Evolutionary conservation across 1,284 basidiomycete genomes (phyloP).

Genomic region (Clitocybe nebularis): DNA sequence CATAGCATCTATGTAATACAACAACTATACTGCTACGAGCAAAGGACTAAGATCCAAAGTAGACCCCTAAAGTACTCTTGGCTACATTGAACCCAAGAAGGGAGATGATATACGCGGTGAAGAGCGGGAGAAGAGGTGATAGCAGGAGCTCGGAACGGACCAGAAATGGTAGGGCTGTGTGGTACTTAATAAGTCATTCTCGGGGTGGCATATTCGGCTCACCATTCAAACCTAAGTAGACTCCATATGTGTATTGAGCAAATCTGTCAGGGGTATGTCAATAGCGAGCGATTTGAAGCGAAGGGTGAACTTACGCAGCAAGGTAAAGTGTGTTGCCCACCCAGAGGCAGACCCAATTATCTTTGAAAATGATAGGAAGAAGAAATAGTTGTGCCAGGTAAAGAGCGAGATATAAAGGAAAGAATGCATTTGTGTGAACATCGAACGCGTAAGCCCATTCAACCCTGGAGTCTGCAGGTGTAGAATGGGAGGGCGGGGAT

Average conservation of each 20-base stretch:
- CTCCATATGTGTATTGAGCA: conserved; percentile 86
- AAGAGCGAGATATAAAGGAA: conserved; percentile 85
- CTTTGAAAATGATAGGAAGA: conserved; percentile 74
- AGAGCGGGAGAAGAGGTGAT: conserved; percentile 80
- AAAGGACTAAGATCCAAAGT: conserved; percentile 75
- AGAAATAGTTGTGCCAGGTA: conserved; percentile 85
- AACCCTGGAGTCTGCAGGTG: conserved; percentile 67
- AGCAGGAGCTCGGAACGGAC: conserved; percentile 84
- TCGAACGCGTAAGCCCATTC: conserved; percentile 95
- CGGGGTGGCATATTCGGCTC: conserved; percentile 4
- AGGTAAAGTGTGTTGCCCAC: conserved; percentile 93
- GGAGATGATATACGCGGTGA: conserved; percentile 81
- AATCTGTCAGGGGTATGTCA: conserved; percentile 42
- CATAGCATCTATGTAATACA: conserved; percentile 4
- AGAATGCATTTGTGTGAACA: conserved; percentile 93
- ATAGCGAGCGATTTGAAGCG: neutral
- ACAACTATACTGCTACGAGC: neutral
- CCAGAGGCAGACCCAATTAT: conserved; percentile 89
- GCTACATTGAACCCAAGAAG: conserved; percentile 89
- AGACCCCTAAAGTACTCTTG: conserved; percentile 68
- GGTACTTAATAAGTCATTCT: conserved; percentile 10
- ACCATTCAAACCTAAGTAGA: conserved; percentile 87
- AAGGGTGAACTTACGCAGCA: conserved; percentile 55
- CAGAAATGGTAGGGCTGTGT: conserved; percentile 83
- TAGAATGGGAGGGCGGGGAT: conserved; percentile 70